phyloP scores from a whole-genome alignment of 1,284 basidiomycete species.

The Stygiomarasmius scandens region DNA sequence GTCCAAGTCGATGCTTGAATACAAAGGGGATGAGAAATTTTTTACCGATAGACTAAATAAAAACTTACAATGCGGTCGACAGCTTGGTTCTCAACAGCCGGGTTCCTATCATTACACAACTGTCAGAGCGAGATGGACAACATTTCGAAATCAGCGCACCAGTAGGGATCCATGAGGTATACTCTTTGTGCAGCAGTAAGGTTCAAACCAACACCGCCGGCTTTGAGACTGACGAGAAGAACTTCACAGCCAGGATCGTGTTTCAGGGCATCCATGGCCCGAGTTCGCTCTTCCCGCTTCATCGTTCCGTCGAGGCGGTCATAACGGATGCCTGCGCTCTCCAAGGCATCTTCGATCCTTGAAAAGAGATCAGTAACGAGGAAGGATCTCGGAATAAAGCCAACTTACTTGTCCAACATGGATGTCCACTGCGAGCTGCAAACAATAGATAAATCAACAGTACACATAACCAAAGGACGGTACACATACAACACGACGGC shows the following conservation, averaged over 20 bases:
- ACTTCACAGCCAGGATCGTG: constrained; percentile 86
- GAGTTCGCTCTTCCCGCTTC: constrained; percentile 90
- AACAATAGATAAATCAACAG: constrained; percentile 6
- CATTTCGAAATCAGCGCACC: constrained; percentile 49
- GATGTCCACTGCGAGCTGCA: constrained; percentile 91
- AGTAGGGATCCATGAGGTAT: constrained; percentile 95
- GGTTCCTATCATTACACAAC: constrained; percentile 67
- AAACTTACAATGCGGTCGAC: constrained; percentile 84
- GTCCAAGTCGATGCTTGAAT: constrained; percentile 85
- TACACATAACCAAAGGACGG: constrained; percentile 19
- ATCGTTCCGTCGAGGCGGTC: constrained; percentile 95
- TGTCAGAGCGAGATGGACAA: constrained; percentile 32
- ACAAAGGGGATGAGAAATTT: constrained; percentile 12
- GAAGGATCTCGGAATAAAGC: constrained; percentile 4
- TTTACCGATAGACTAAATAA: not conserved
- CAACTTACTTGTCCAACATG: constrained; percentile 86
- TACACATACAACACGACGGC: constrained; percentile 86
- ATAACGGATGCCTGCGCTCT: constrained; percentile 79
- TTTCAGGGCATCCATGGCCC: constrained; percentile 90
- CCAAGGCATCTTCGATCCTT: constrained; percentile 88
- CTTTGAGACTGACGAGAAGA: constrained; percentile 92
- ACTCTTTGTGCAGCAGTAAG: constrained; percentile 91
- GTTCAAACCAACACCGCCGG: constrained; percentile 96
- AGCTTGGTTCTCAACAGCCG: constrained; percentile 95
- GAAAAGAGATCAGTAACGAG: constrained; percentile 25